Conservation (phyloP, 495 filamentous ascomycete species). For the Staphylotrichum tortipilum region DNA sequence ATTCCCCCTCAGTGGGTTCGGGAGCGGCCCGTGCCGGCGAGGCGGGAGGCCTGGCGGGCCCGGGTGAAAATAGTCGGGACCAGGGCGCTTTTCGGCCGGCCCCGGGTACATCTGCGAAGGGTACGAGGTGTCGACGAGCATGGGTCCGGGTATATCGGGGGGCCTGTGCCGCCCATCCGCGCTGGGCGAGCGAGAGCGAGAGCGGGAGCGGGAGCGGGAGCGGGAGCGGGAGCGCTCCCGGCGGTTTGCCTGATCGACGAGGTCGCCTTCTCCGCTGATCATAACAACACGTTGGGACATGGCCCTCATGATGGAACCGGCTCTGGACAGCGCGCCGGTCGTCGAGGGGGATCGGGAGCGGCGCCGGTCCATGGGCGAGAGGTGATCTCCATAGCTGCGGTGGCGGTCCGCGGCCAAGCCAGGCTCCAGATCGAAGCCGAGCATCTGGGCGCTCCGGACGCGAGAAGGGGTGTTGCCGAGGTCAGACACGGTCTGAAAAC, state of each 20-base stretch:
- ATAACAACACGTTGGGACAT: constrained; percentile 98
- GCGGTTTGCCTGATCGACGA: constrained; percentile 65
- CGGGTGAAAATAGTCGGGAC: constrained; percentile 24
- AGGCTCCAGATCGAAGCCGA: constrained; percentile 45
- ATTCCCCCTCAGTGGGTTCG: constrained; percentile 82
- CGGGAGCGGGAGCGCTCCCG: constrained; percentile 56
- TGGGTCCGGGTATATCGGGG: constrained; percentile 34
- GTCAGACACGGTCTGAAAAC: constrained; percentile 52
- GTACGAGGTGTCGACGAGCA: constrained; percentile 47
- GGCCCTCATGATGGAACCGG: constrained; percentile 87
- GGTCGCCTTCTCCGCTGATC: constrained; percentile 73
- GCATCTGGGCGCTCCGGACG: constrained; percentile 37
- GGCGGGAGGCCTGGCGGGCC: constrained; percentile 17
- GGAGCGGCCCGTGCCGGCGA: constrained; percentile 37
- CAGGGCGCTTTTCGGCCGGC: constrained; percentile 40
- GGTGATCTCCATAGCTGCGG: constrained; percentile 40
- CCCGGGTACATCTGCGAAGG: constrained; percentile 37
- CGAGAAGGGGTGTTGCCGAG: constrained; percentile 34
- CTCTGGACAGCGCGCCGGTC: constrained; percentile 59
- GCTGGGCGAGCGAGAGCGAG: constrained; percentile 43
- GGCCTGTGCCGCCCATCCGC: constrained; percentile 28
- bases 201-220: too few relatives aligned
- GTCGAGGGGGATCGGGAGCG: constrained; percentile 51
- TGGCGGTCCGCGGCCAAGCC: constrained; percentile 33
- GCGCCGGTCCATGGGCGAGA: constrained; percentile 36